A percentile compares a stretch with the other conserved stretches of the same genome.
These are phyloP conservation scores for Calonectria pauciramosa DNA, from an alignment of 2,329 filamentous ascomycete species.

Conservation along the genomic window DNA sequence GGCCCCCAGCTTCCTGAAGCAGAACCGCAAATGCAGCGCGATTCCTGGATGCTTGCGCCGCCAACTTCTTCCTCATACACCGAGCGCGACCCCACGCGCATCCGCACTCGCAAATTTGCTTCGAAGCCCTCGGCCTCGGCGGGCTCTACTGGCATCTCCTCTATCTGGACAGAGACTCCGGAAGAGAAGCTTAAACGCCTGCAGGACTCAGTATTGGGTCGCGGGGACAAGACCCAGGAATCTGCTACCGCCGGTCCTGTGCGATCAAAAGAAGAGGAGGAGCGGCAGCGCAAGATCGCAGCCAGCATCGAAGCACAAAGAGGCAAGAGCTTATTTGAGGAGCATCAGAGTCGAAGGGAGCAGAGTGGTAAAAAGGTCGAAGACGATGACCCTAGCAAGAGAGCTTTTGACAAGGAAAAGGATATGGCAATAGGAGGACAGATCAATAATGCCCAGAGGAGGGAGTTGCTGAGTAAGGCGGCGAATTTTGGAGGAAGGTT, in stretches of 20 bases:
- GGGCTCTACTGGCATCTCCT: slow-evolving; percentile 62
- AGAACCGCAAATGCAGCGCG: slow-evolving; percentile 72
- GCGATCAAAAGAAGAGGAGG: slow-evolving; percentile 68
- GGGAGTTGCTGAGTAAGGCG: slow-evolving; percentile 83
- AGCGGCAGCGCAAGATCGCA: slow-evolving; percentile 61
- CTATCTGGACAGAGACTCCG: slow-evolving; percentile 92
- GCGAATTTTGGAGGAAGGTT: slow-evolving; percentile 88
- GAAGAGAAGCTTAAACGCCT: slow-evolving; percentile 87
- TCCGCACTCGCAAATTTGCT: slow-evolving; percentile 86
- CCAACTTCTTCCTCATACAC: slow-evolving; percentile 68
- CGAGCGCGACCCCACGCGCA: slow-evolving; percentile 85
- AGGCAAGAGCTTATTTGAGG: slow-evolving; percentile 71
- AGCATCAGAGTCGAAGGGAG: slow-evolving; percentile 59
- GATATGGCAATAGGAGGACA: slow-evolving; percentile 86
- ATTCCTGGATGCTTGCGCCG: slow-evolving; percentile 87
- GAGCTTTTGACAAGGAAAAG: slow-evolving; percentile 92
- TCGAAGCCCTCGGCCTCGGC: slow-evolving; percentile 63
- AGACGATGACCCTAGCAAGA: slow-evolving; percentile 91
- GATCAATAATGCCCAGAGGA: slow-evolving; percentile 80
- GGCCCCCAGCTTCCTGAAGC: slow-evolving; percentile 52
- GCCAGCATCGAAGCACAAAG: slow-evolving; percentile 67
- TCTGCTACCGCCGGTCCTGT: slow-evolving; percentile 54
- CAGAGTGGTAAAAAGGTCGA: slow-evolving; percentile 60
- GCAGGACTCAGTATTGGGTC: slow-evolving; percentile 85
- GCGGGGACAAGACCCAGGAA: slow-evolving; percentile 61